A percentile compares a stretch with the other conserved stretches of the same genome.
phyloP scores from a whole-genome alignment of 768 basidiomycete genomes.

The Termitomyces sp. region DNA sequence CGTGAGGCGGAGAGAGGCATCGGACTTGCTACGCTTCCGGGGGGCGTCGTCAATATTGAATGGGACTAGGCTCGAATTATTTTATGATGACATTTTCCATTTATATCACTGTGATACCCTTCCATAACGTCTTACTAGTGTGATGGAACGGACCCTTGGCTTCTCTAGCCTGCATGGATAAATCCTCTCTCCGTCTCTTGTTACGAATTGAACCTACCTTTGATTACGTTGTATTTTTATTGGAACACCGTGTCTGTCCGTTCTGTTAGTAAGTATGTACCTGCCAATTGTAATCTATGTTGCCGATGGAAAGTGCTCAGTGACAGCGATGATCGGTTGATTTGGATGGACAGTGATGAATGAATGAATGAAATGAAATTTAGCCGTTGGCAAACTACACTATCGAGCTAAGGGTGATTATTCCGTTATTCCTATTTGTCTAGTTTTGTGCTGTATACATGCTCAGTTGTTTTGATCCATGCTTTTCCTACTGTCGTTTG shows the following conservation, averaged over 20 bases:
- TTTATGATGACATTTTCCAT: not conserved
- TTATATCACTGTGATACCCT: slow-evolving; percentile 8
- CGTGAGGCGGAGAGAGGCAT: slow-evolving; percentile 73
- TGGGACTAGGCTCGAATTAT: slow-evolving; percentile 53
- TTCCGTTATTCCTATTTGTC: too few relatives aligned
- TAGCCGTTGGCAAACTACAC: too few relatives aligned
- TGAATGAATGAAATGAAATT: too few relatives aligned
- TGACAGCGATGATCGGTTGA: too few relatives aligned
- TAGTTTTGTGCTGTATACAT: too few relatives aligned
- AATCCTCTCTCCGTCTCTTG: not conserved
- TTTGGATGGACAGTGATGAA: too few relatives aligned
- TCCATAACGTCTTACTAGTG: not conserved
- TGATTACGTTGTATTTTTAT: not conserved
- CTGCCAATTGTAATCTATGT: not conserved
- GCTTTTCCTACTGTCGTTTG: too few relatives aligned
- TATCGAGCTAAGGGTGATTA: too few relatives aligned
- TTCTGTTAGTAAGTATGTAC: not conserved
- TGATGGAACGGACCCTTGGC: not conserved
- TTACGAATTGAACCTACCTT: not conserved
- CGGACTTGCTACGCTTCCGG: slow-evolving; percentile 64
- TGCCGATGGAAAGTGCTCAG: not conserved
- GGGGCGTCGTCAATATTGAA: slow-evolving; percentile 70
- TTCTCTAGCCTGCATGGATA: not conserved
- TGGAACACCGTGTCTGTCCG: not conserved
- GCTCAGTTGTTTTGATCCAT: too few relatives aligned